These are phyloP conservation scores for Diutina siamensis DNA, from an alignment of 1,139 yeast species.

Conservation along the genomic window DNA sequence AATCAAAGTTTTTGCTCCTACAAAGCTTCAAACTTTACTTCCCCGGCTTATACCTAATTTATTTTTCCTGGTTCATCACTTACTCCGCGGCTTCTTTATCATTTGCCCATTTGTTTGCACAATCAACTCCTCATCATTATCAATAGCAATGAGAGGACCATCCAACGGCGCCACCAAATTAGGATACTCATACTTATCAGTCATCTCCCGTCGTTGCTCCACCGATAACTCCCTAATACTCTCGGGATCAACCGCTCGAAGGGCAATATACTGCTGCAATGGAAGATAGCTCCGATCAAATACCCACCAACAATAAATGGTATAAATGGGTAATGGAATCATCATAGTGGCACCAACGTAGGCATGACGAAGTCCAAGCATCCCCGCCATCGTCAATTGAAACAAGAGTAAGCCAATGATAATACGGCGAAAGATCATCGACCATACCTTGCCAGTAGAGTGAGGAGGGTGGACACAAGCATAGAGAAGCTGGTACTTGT, in stretches of 20 bases:
- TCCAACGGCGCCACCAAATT: not conserved
- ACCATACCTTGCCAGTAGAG: conserved; percentile 86
- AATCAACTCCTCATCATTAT: not conserved
- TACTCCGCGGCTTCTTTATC: not conserved
- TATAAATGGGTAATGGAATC: not conserved
- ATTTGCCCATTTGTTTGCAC: not conserved
- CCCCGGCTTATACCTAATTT: too few species aligned
- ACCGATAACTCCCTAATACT: not conserved
- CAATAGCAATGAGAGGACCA: conserved; percentile 1
- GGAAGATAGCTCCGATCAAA: conserved; percentile 2
- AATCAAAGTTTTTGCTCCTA: too few species aligned
- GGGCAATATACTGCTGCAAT: not conserved
- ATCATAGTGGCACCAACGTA: not conserved
- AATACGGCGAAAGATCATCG: conserved; percentile 62
- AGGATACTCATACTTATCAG: conserved; percentile 3
- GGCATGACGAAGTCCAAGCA: conserved; percentile 36
- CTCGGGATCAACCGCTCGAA: not conserved
- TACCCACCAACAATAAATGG: not conserved
- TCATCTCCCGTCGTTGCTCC: not conserved
- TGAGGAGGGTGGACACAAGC: conserved; percentile 82
- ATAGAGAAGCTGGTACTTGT: conserved; percentile 70
- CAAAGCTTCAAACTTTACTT: too few species aligned
- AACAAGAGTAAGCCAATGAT: conserved; percentile 61
- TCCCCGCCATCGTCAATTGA: conserved; percentile 88
- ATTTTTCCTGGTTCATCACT: not conserved